Base-by-base conservation (phyloP, 2,329 filamentous ascomycete species). In the Verticillium longisporum region DNA sequence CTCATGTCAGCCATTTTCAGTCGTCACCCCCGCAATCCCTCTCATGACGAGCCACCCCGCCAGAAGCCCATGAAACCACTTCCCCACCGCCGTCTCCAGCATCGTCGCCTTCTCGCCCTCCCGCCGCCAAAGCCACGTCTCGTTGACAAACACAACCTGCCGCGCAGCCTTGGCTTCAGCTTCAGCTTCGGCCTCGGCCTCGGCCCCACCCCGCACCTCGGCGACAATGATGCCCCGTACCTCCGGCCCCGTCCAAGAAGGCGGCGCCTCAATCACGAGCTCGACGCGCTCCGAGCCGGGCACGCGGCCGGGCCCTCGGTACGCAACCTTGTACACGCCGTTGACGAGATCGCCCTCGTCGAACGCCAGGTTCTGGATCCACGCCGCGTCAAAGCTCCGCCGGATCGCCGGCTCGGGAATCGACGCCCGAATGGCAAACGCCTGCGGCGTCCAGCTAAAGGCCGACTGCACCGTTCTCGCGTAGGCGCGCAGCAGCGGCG, bases 61-160 rank as follows among this genome's bases (percentile, higher is more conserved):
- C 34, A 68, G 56, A 7, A 69, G 34, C 11, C 63, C 56, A 58
- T 76, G 74, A 33, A 74, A 60, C 71, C 71, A 74, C 2, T 63
- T 64, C 1, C 71, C 70, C 1, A 70, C 13, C 0, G 63, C 34
- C 2, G 64, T 62, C 62, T 76, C 73, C 31, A 76, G 62, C 58
- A 74, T 57, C 11, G 69, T 67, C 15, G 68, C 65, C 56, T 64
- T 66, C 56, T 74, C 73, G 18, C 65, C 62, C 15, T 59, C 36
- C 11, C 60, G 64, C 54, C 74, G 68, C 73, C 73, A 76, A 70
- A 74, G 71, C 74, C 73, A 75, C n/a, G 74, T 74, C 68, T 76
- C 73, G 61, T 74, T 75, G 55, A 73, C 66, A 57, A 76, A 72
- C 7, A 71, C 65, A 32, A 71, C 62, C 13, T 57, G 37, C 4